Base-by-base conservation (phyloP, 2,329 filamentous ascomycete genomes). In the Curvularia hawaiiensis region DNA sequence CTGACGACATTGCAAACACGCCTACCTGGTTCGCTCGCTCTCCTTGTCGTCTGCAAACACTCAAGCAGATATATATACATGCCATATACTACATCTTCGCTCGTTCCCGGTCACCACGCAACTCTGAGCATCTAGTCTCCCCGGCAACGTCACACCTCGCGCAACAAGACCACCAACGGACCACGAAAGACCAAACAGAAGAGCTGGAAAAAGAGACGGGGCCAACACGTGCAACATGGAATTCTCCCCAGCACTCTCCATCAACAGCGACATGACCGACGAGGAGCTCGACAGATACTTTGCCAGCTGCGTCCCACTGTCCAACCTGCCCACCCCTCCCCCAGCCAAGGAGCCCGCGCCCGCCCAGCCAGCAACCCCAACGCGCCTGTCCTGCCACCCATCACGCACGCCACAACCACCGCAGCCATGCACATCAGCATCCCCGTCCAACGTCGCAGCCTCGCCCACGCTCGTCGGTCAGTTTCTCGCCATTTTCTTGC, bases 301-400 rank as follows among this genome's bases (percentile, higher is more conserved):
- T 60, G 75, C 72, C 40, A 72, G 61, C 52, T 78, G 73, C 45
- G 71, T 74, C 26, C 75, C 75, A 46, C 65, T 77, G 40, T 77
- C 75, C 31, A 76, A 73, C 62, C 65, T 78, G 22, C 76, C 76
- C 7, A 78, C 76, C 16, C 76, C 76, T 54, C 76, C 76, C n/a
- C 73, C 72, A 20, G 66, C 65, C 51, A 74, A 70, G 63, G 64
- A 71, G 59, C 61, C 62, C 48, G 58, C 61, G 41, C 50, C 59
- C 35, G 52, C 51, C 39, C 41, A 50, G 39, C 43, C 46, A 50
- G 51, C 58, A 44, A 46, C 58, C 51, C 52, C 59, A 52, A 24
- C 50, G 22, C 22, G 22, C 22, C 22, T 24, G 3, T 24, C 22
- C 26, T 28, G 26, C 26, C 6, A 28, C 26, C 26, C 26, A 28